Percentiles rank a stretch among this genome's conserved stretches.
phyloP scores from a whole-genome alignment of 208 protist genomes.

The Leishmania aethiopica region DNA sequence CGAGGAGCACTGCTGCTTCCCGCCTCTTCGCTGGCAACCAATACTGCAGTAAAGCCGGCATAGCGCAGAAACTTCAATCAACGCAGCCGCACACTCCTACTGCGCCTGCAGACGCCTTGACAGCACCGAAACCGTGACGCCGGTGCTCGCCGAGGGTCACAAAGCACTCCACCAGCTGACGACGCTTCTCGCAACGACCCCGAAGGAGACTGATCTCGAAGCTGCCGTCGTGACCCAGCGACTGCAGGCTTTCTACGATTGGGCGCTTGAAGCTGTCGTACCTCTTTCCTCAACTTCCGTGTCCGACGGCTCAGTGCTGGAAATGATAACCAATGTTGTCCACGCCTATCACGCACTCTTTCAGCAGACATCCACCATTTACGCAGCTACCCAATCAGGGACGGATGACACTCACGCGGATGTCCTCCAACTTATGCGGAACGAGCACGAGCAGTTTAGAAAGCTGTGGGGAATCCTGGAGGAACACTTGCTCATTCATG shows the following conservation, averaged over 20 bases:
- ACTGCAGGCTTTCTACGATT: constrained; percentile 25
- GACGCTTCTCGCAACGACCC: background rate
- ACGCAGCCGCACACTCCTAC: background rate
- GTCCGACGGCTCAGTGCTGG: background rate
- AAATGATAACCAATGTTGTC: constrained; percentile 17
- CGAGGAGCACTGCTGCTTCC: constrained; percentile 23
- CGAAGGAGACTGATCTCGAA: constrained; percentile 5
- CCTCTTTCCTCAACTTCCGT: constrained; percentile 8
- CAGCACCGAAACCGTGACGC: background rate
- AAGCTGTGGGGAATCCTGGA: constrained; percentile 12
- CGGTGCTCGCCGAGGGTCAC: background rate
- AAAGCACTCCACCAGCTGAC: constrained; percentile 1
- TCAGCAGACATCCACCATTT: background rate
- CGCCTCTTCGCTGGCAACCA: background rate
- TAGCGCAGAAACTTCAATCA: background rate
- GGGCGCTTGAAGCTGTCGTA: constrained; percentile 4
- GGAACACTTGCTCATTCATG: background rate
- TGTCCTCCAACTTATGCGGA: background rate
- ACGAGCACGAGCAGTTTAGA: background rate
- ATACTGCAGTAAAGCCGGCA: background rate
- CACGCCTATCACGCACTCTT: constrained; percentile 13
- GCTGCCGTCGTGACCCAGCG: background rate
- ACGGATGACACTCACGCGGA: background rate
- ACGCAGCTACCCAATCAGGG: background rate
- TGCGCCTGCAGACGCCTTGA: background rate